A percentile compares a stretch with the other conserved stretches of the same genome.
Conservation (phyloP, 2,329 filamentous ascomycete species). For the Aureobasidium sp. region DNA sequence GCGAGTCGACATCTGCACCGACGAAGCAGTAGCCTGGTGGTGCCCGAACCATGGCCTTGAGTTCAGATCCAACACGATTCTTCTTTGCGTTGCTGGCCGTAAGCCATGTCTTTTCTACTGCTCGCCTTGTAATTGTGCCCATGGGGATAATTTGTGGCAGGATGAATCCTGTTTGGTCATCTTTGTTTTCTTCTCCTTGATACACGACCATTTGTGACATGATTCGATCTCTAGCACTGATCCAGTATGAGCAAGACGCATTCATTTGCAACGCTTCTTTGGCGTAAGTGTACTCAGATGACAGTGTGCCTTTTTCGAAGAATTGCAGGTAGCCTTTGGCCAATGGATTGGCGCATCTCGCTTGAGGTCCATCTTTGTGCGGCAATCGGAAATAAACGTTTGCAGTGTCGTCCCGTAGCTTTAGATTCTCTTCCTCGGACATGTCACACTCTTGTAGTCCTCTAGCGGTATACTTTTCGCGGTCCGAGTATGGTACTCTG, state of each 20-base stretch:
- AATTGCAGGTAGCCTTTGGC: conserved; percentile 86
- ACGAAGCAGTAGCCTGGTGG: conserved; percentile 89
- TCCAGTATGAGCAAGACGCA: conserved; percentile 98
- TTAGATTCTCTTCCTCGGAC: conserved; percentile 61
- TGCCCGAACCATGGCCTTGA: conserved; percentile 94
- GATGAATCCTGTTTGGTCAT: conserved; percentile 62
- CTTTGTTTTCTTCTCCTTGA: conserved; percentile 49
- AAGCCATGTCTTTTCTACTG: conserved; percentile 97
- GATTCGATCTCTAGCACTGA: conserved; percentile 87
- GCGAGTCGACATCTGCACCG: conserved; percentile 92
- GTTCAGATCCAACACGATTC: conserved; percentile 90
- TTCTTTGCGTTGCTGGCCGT: conserved; percentile 95
- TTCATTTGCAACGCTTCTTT: conserved; percentile 98
- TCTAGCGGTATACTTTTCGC: conserved; percentile 59
- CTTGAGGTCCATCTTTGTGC: conserved; percentile 85
- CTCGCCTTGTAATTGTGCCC: conserved; percentile 90
- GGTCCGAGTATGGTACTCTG: conserved; percentile 58
- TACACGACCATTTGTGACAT: conserved; percentile 94
- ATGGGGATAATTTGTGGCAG: conserved; percentile 94
- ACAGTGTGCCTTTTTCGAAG: conserved; percentile 82
- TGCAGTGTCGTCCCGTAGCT: conserved; percentile 57
- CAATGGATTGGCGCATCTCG: conserved; percentile 78
- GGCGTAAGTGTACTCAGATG: conserved; percentile 81
- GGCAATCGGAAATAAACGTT: conserved; percentile 85
- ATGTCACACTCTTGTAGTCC: conserved; percentile 71